phyloP scores from a whole-genome alignment of 306 rosid species.

The Acacia melanoxylon region DNA sequence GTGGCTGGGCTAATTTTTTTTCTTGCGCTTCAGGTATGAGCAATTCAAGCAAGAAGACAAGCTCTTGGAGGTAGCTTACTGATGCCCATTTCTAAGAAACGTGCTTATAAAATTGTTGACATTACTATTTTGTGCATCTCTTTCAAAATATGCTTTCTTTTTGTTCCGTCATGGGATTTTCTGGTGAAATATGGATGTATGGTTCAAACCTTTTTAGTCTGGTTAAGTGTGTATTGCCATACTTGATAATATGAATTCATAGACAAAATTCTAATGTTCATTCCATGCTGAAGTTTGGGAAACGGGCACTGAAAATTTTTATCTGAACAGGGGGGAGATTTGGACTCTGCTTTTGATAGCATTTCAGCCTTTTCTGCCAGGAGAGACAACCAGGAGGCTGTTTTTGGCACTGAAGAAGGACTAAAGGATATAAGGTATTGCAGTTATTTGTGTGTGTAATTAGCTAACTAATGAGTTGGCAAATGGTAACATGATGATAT shows the following conservation, averaged over 20 bases:
- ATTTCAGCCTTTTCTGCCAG: slow-evolving; percentile 88
- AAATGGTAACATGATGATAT: neutral
- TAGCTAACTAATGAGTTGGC: neutral
- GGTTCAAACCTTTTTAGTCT: neutral
- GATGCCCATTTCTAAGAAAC: neutral
- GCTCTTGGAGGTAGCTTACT: slow-evolving; percentile 68
- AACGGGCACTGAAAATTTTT: slow-evolving; percentile 5
- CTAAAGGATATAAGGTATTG: slow-evolving; percentile 73
- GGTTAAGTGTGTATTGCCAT: no score
- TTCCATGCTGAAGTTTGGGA: neutral
- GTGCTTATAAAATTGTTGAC: neutral
- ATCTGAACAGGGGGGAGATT: slow-evolving; percentile 69
- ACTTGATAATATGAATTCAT: neutral
- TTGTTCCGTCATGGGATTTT: neutral
- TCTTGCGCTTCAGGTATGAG: slow-evolving; percentile 54
- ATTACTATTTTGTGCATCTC: neutral
- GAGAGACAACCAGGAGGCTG: slow-evolving; percentile 83
- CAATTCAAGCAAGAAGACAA: slow-evolving; percentile 83
- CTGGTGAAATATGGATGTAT: neutral
- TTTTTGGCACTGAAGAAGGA: slow-evolving; percentile 88
- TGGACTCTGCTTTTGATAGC: slow-evolving; percentile 89
- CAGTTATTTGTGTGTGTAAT: neutral
- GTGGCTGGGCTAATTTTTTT: neutral
- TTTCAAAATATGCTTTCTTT: neutral
- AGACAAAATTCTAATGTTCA: neutral